A percentile compares a stretch with the other conserved stretches of the same genome.
Conservation (phyloP, 208 protist genomes). For the Crithidia mellificae region DNA sequence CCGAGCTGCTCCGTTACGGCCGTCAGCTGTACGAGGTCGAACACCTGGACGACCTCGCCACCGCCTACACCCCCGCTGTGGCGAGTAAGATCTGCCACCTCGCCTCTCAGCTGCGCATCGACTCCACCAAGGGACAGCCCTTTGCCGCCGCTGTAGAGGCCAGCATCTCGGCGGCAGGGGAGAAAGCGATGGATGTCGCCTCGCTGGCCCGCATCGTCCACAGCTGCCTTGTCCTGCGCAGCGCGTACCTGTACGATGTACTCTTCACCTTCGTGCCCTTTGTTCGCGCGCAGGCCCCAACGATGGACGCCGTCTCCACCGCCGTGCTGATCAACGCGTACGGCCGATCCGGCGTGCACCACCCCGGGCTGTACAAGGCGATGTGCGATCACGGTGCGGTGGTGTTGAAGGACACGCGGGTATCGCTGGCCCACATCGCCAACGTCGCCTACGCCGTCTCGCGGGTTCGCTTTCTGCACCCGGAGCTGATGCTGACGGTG, state of each 20-base stretch:
- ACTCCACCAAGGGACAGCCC: constrained; percentile 59
- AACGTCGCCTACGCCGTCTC: constrained; percentile 87
- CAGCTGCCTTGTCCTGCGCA: constrained; percentile 78
- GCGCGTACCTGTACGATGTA: constrained; percentile 70
- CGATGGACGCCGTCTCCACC: constrained; percentile 66
- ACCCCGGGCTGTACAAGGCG: constrained; percentile 69
- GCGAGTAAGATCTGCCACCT: constrained; percentile 69
- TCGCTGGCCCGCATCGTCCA: constrained; percentile 81
- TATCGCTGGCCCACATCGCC: constrained; percentile 79
- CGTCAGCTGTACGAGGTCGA: constrained; percentile 83
- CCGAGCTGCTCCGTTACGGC: constrained; percentile 77
- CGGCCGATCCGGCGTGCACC: constrained; percentile 80
- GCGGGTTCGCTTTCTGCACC: constrained; percentile 69
- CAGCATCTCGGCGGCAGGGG: constrained; percentile 39
- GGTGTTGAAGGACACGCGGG: constrained; percentile 62
- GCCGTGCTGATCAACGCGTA: constrained; percentile 91
- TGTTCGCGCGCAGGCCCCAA: constrained; percentile 39
- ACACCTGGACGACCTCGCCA: constrained; percentile 63
- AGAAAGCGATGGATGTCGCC: constrained; percentile 56
- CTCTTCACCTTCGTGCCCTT: constrained; percentile 81
- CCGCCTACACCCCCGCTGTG: constrained; percentile 52
- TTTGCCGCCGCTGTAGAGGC: constrained; percentile 56
- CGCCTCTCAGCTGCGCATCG: constrained; percentile 77
- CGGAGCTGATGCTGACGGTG: constrained; percentile 69
- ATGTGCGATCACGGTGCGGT: constrained; percentile 64